Evolutionary conservation across 2,329 filamentous ascomycete genomes (phyloP), one percentile per base, ranked within the genome.

Genomic region (Zymoseptoria brevis): DNA sequence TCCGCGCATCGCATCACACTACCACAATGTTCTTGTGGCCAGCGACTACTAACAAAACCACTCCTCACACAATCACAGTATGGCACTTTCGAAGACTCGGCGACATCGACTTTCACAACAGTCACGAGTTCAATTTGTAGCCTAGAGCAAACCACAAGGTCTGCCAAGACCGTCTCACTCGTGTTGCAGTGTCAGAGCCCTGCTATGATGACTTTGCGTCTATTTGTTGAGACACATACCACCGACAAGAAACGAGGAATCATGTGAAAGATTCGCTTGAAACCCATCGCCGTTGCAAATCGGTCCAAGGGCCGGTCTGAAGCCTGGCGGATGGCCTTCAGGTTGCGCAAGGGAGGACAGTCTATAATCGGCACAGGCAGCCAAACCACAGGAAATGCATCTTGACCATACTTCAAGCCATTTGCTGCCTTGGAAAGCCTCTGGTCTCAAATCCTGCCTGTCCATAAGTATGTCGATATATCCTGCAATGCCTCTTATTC

Each of bases 31-130:
- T 29, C 26, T 29, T 29, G 8, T 29, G 26, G 7, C 26, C 26
- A 8, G 26, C 26, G 8, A 29, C 26, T 8, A 29, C 35, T 16
- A 16, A 13, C 35, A 41, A 41, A 41, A 16, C 4, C 9, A 41
- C 22, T 53, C 24, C 22, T 24, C 51, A 7, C 51, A 24, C 29
- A 11, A 11, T n/a, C 51, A 24, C 22, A 9, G 16, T 8, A 35
- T 62, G 89, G 89, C 89, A 86, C 88, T 89, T 89, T 94, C 89
- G 89, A 94, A 94, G 89, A 89, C 91, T 90, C 89, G 78, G 80
- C 81, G 86, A 81, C 79, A 76, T 75, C 72, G 78, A 79, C 79
- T 74, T 80, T 75, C 69, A 82, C 35, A 75, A 83, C 90, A 86
- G 84, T 87, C 86, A 83, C 80, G 88, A 81, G 90, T 89, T 93